Evolutionary conservation across 2,329 filamentous ascomycete genomes (phyloP).

Genomic region (Epichloe hybrida): DNA sequence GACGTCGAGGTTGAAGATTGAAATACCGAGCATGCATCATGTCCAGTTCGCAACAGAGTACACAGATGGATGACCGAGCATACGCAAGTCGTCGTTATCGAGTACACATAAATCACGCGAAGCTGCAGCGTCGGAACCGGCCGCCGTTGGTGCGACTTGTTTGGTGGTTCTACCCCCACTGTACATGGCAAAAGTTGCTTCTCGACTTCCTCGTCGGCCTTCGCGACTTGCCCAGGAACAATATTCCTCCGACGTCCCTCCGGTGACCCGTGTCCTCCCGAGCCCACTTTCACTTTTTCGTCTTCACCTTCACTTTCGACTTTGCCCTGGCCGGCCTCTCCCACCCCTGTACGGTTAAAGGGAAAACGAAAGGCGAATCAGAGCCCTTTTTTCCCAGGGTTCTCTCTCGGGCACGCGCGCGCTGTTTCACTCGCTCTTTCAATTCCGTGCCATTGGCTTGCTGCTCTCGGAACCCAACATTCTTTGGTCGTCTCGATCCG

Average conservation of each 20-base stretch:
- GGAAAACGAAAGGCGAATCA: not conserved
- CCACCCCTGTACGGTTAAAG: not conserved
- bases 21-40: too few relatives aligned
- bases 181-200: too few relatives aligned
- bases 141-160: not conserved
- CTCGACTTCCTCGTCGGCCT: too few relatives aligned
- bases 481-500: not conserved
- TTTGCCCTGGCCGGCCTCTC: not conserved
- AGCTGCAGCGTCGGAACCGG: not conserved
- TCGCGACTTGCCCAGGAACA: not conserved
- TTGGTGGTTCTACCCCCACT: too few relatives aligned
- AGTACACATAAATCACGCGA: not conserved
- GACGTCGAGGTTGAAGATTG: too few relatives aligned
- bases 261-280: slow-evolving; percentile 3
- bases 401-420: not conserved
- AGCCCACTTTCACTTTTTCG: not conserved
- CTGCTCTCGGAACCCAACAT: too few relatives aligned
- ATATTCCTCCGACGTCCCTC: not conserved
- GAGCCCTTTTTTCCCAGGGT: not conserved
- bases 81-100: not conserved
- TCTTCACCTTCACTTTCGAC: not conserved
- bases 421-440: not conserved
- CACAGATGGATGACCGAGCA: not conserved
- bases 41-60: not conserved
- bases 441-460: not conserved